A percentile compares a stretch with the other conserved stretches of the same genome.
phyloP scores from a whole-genome alignment of 208 protist genomes.

The Crithidia brevicula region DNA sequence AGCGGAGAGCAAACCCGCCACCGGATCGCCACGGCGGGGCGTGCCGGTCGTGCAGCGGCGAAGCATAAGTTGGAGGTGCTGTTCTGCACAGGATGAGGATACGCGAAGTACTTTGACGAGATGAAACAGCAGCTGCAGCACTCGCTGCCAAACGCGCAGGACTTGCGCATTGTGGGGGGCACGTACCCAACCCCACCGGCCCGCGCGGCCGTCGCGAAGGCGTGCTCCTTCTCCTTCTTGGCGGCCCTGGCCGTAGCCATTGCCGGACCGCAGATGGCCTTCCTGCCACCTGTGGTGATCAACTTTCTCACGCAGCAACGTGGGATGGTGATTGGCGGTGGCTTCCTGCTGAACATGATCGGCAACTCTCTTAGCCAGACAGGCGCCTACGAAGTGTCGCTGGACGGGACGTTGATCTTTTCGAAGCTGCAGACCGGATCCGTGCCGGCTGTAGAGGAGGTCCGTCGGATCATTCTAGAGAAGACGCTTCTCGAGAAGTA shows the following conservation, averaged over 20 bases:
- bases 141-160: constrained; percentile 40
- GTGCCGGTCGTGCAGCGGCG: not conserved
- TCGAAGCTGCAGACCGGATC: constrained; percentile 61
- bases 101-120: constrained; percentile 81
- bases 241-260: constrained; percentile 41
- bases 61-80: constrained; percentile 44
- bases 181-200: constrained; percentile 57
- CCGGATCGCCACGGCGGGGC: not conserved
- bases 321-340: constrained; percentile 47
- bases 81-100: constrained; percentile 83
- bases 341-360: constrained; percentile 70
- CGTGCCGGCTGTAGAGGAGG: constrained; percentile 29
- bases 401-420: constrained; percentile 67
- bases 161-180: constrained; percentile 40
- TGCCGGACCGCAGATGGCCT: constrained; percentile 33
- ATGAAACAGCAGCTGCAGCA: constrained; percentile 43
- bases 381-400: constrained; percentile 74
- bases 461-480: constrained; percentile 44
- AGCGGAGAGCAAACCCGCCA: not conserved
- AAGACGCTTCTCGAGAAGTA: constrained; percentile 45
- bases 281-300: constrained; percentile 36
- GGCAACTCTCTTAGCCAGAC: constrained; percentile 45
- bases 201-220: constrained; percentile 33
- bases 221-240: constrained; percentile 48
- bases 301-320: constrained; percentile 44